These are phyloP conservation scores for Lactarius tabidus DNA, from an alignment of 768 basidiomycete species.

Conservation along the genomic window DNA sequence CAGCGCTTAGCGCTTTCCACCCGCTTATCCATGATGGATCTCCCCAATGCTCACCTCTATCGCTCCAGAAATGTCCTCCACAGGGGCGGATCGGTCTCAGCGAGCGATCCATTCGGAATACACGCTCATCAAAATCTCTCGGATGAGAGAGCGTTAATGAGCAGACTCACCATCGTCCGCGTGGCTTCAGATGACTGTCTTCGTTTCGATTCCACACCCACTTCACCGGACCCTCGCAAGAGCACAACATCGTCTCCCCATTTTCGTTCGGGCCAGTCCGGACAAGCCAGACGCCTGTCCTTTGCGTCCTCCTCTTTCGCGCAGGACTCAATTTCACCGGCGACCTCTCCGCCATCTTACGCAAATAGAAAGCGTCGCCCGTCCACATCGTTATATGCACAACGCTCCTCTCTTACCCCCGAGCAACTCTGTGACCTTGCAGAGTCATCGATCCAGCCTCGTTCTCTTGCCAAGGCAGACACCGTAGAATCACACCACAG, in stretches of 20 bases:
- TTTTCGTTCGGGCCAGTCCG: neutral
- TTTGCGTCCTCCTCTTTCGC: slow-evolving; percentile 26
- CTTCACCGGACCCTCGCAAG: slow-evolving; percentile 8
- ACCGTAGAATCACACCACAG: neutral
- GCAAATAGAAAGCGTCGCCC: slow-evolving; percentile 16
- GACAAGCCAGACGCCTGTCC: slow-evolving; percentile 21
- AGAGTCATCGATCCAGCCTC: slow-evolving; percentile 17
- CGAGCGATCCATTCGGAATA: slow-evolving; percentile 24
- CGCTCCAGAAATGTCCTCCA: slow-evolving; percentile 11
- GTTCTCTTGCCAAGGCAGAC: neutral
- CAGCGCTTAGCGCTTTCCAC: neutral
- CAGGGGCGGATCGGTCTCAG: slow-evolving; percentile 20
- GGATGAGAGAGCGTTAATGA: slow-evolving; percentile 21
- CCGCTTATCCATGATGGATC: slow-evolving; percentile 10
- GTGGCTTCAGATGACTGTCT: slow-evolving; percentile 16
- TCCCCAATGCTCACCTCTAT: neutral
- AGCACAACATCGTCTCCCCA: slow-evolving; percentile 1
- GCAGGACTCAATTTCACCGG: slow-evolving; percentile 1
- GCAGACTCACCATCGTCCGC: slow-evolving; percentile 24
- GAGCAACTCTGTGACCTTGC: slow-evolving; percentile 25
- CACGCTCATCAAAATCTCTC: slow-evolving; percentile 13
- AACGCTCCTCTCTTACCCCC: slow-evolving; percentile 20
- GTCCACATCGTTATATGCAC: slow-evolving; percentile 16
- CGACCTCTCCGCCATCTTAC: slow-evolving; percentile 15
- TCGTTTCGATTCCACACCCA: slow-evolving; percentile 1